phyloP scores from a whole-genome alignment of 1,139 yeast genomes.

The Pichia sp. region DNA sequence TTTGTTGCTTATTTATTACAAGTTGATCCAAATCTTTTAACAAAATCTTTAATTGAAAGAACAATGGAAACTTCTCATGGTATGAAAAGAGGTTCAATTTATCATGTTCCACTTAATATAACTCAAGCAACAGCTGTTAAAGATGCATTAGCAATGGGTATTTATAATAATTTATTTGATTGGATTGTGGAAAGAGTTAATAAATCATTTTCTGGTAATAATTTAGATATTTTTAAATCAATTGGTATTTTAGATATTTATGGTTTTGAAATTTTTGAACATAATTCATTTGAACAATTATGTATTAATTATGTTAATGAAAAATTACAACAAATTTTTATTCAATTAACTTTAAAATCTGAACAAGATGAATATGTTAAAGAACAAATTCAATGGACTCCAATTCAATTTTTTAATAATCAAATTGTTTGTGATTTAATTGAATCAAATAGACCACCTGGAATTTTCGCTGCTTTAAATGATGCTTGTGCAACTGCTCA shows the following conservation, averaged over 20 bases:
- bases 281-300: constrained; percentile 92
- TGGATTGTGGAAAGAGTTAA: constrained; percentile 98
- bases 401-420: constrained; percentile 93
- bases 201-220: constrained; percentile 43
- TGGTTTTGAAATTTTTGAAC: constrained; percentile 96
- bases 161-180: constrained; percentile 87
- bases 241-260: constrained; percentile 96
- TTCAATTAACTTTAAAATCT: constrained; percentile 88
- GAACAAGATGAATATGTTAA: constrained; percentile 97
- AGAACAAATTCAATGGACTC: constrained; percentile 96
- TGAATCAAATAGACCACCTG: constrained; percentile 93
- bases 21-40: constrained; percentile 63
- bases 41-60: constrained; percentile 68
- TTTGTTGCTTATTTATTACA: constrained; percentile 89
- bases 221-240: constrained; percentile 50
- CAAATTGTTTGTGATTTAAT: constrained; percentile 95
- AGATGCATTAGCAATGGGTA: constrained; percentile 92
- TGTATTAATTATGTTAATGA: constrained; percentile 97
- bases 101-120: constrained; percentile 86
- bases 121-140: constrained; percentile 93
- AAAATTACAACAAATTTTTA: constrained; percentile 93
- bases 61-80: constrained; percentile 88
- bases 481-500: constrained; percentile 98
- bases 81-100: constrained; percentile 82
- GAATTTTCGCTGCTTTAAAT: constrained; percentile 91